A percentile compares a stretch with the other conserved stretches of the same genome.
These are phyloP conservation scores for Penicillium sp. DNA, from an alignment of 2,329 filamentous ascomycete species.

Conservation along the genomic window DNA sequence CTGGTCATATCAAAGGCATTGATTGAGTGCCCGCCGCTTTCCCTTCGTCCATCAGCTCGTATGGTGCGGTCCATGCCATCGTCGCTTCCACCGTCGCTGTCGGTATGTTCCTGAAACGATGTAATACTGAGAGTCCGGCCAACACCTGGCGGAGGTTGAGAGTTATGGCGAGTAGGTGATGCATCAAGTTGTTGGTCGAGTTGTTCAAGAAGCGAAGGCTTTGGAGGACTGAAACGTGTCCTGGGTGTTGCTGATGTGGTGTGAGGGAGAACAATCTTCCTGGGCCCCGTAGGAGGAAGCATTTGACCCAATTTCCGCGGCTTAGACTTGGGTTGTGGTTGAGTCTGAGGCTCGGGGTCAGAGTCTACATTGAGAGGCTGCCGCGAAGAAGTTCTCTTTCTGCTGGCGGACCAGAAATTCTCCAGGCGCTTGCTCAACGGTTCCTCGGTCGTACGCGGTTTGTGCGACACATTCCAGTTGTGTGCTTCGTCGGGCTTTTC, in stretches of 20 bases:
- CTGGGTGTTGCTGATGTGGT: conserved; percentile 36
- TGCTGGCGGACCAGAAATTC: conserved; percentile 39
- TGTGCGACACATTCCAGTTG: conserved; percentile 30
- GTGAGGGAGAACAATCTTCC: conserved; percentile 35
- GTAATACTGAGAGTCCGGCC: conserved; percentile 19
- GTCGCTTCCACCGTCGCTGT: conserved; percentile 18
- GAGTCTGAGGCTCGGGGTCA: conserved; percentile 2
- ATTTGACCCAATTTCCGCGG: conserved; percentile 25
- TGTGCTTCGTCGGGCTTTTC: conserved; percentile 28
- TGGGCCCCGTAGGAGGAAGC: conserved; percentile 23
- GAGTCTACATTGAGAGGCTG: neutral
- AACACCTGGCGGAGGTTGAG: conserved; percentile 30
- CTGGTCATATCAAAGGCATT: conserved; percentile 34
- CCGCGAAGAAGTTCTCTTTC: conserved; percentile 15
- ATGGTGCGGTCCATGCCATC: conserved; percentile 23
- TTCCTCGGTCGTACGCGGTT: conserved; percentile 28
- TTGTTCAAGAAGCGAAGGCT: conserved; percentile 39
- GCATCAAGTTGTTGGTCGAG: conserved; percentile 37
- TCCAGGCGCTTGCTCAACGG: conserved; percentile 39
- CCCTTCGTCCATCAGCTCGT: conserved; percentile 19
- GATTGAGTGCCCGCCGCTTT: conserved; percentile 27
- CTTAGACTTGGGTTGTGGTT: conserved; percentile 2
- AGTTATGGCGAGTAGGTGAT: conserved; percentile 35
- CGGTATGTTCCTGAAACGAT: conserved; percentile 18
- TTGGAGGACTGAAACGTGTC: conserved; percentile 41